Percentiles rank a stretch among this genome's conserved stretches.
Conservation (phyloP, 768 basidiomycete species). For the Leccinum truebloodii region DNA sequence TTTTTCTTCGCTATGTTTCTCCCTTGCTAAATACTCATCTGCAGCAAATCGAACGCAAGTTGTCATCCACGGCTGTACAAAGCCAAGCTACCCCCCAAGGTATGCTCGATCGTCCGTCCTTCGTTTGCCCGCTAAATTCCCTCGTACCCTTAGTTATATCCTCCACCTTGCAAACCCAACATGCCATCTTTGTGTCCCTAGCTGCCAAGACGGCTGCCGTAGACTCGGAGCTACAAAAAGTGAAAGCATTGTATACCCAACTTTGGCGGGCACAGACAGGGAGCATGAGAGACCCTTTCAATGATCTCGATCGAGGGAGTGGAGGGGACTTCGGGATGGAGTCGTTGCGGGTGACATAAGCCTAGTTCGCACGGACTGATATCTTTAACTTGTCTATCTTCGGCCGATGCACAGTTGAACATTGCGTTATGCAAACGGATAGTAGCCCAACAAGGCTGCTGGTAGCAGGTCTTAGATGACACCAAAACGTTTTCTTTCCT, state of each 20-base stretch:
- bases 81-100: conserved; percentile 75
- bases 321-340: conserved; percentile 48
- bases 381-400: background rate
- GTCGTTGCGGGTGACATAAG: conserved; percentile 25
- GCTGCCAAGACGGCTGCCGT: conserved; percentile 75
- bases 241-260: conserved; percentile 74
- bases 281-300: conserved; percentile 82
- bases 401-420: background rate
- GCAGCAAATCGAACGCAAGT: conserved; percentile 71
- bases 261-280: conserved; percentile 80
- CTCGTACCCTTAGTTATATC: conserved; percentile 53
- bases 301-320: conserved; percentile 43
- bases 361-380: background rate
- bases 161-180: conserved; percentile 77
- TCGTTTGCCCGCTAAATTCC: background rate
- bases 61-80: conserved; percentile 65
- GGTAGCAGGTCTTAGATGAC: background rate
- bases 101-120: conserved; percentile 27
- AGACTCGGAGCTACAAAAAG: conserved; percentile 73
- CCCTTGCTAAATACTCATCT: background rate
- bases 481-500: background rate
- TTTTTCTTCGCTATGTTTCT: background rate
- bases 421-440: background rate
- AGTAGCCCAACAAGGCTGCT: background rate
- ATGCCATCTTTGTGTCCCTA: conserved; percentile 72